Percentiles rank a stretch among this genome's conserved stretches.
Evolutionary conservation across 1,284 basidiomycete species (phyloP).

Genomic region (Microbotryum scabiosae): DNA sequence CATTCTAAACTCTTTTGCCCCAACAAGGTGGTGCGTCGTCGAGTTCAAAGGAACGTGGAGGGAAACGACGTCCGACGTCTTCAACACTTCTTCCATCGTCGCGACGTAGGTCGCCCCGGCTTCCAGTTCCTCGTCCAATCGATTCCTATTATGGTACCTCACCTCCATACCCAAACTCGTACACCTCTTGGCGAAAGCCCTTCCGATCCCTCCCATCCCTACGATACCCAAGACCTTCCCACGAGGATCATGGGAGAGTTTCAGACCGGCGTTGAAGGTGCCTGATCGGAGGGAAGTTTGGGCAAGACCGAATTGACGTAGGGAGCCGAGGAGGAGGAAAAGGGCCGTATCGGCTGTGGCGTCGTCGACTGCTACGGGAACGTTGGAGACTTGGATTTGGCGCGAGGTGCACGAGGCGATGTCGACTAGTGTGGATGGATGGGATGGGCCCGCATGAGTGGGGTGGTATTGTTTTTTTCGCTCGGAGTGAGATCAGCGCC

Average conservation of each 20-base stretch:
- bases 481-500: too few species aligned
- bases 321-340: conserved; percentile 72
- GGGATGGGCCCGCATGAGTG: background rate
- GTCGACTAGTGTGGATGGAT: background rate
- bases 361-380: conserved; percentile 82
- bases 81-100: conserved; percentile 60
- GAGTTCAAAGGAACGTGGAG: conserved; percentile 49
- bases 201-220: conserved; percentile 81
- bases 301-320: conserved; percentile 64
- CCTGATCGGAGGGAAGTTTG: conserved; percentile 45
- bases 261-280: conserved; percentile 52
- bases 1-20: conserved; percentile 64
- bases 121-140: conserved; percentile 28
- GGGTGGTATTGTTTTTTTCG: too few species aligned
- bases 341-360: conserved; percentile 82
- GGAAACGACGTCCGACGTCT: conserved; percentile 63
- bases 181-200: conserved; percentile 40
- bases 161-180: conserved; percentile 65
- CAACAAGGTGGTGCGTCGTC: conserved; percentile 68
- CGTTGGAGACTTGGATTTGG: conserved; percentile 75
- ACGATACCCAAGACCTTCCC: conserved; percentile 73
- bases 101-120: conserved; percentile 51
- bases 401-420: background rate
- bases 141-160: conserved; percentile 61
- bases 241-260: conserved; percentile 62